phyloP scores from a whole-genome alignment of 2,329 filamentous ascomycete species.

The Fusarium haematococcum region DNA sequence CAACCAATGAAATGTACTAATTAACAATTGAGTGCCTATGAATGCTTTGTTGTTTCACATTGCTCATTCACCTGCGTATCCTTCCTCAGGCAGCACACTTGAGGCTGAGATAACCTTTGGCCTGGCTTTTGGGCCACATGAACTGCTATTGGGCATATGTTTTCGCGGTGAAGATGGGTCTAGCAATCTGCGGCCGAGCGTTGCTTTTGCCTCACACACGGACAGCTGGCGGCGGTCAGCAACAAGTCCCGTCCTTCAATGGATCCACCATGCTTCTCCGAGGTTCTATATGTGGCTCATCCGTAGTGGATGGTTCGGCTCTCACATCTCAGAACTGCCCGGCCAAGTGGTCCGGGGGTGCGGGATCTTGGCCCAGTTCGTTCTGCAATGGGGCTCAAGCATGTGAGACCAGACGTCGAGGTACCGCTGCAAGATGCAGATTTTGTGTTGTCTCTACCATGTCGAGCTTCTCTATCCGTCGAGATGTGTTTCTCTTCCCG shows the following conservation, averaged over 20 bases:
- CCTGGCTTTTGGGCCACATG: neutral
- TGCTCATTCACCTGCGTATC: neutral
- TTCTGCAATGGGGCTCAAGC: neutral
- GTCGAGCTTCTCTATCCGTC: neutral
- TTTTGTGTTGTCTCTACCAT: neutral
- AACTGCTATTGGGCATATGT: neutral
- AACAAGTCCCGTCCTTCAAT: neutral
- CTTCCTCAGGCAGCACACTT: neutral
- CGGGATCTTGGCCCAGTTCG: constrained; percentile 1
- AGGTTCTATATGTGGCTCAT: neutral
- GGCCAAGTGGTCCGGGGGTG: constrained; percentile 14
- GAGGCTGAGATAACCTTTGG: neutral
- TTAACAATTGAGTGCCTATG: neutral
- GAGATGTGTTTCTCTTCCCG: neutral
- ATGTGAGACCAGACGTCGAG: neutral
- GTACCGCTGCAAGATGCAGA: neutral
- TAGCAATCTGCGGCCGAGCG: neutral
- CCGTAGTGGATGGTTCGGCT: neutral
- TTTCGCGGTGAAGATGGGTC: neutral
- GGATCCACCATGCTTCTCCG: neutral
- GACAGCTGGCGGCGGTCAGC: neutral
- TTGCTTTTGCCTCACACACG: neutral
- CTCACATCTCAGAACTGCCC: constrained; percentile 5
- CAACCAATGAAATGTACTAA: neutral
- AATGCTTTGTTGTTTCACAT: neutral